Evolutionary conservation across 1,284 basidiomycete genomes (phyloP).

Genomic region (Agaricales sp.): DNA sequence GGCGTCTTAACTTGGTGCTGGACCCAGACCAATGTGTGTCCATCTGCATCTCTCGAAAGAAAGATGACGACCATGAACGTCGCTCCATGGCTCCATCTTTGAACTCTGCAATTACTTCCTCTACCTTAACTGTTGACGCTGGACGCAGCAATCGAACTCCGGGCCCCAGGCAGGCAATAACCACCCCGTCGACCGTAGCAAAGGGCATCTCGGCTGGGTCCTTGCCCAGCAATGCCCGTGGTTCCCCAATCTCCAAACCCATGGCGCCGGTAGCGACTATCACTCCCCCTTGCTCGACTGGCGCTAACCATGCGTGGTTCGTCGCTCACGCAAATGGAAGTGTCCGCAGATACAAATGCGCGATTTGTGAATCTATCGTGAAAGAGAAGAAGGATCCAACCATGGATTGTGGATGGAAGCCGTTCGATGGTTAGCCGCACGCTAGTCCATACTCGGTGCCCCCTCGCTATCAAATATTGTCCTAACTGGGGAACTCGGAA

Average conservation of each 20-base stretch:
- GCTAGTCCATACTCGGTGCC: no score
- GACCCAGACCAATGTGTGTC: neutral
- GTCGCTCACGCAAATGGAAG: neutral
- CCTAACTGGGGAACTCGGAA: no score
- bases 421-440: neutral
- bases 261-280: neutral
- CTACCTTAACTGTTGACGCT: no score
- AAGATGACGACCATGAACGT: no score
- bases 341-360: neutral
- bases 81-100: no score
- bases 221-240: neutral
- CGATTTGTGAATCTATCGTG: neutral
- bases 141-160: no score
- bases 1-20: neutral
- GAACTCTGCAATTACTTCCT: no score
- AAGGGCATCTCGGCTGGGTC: no score
- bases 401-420: neutral
- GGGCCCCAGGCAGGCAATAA: no score
- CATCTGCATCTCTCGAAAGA: neutral
- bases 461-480: no score
- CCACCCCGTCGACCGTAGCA: no score
- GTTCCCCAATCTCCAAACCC: neutral
- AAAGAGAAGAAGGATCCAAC: slow-evolving; percentile 1
- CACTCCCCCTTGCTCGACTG: neutral
- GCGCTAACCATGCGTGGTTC: neutral